Evolutionary conservation across 768 basidiomycete species (phyloP).

Genomic region (Hygrophoropsis aurantiaca): DNA sequence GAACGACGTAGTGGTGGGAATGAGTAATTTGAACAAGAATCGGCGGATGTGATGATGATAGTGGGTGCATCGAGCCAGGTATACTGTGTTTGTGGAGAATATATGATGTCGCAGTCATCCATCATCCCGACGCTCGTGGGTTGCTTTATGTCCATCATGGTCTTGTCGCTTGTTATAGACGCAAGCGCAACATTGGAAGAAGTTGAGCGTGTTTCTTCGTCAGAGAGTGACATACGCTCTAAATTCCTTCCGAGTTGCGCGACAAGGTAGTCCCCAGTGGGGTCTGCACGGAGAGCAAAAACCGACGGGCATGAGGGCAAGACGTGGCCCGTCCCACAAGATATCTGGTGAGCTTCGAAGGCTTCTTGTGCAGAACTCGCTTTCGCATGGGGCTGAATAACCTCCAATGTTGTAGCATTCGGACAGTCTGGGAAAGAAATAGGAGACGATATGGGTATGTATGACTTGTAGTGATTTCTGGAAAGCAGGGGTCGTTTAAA

Average conservation of each 20-base stretch:
- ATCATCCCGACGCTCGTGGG: background rate
- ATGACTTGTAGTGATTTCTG: slow-evolving; percentile 1
- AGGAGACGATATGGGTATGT: background rate
- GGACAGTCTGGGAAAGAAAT: slow-evolving; percentile 2
- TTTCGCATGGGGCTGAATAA: no score
- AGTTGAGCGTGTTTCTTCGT: no score
- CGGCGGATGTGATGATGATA: slow-evolving; percentile 25
- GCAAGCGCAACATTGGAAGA: background rate
- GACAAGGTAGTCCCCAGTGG: slow-evolving; percentile 15
- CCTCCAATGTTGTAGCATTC: slow-evolving; percentile 1
- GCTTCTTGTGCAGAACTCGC: background rate
- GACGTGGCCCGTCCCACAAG: background rate
- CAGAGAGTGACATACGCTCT: slow-evolving; percentile 16
- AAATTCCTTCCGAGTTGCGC: slow-evolving; percentile 18
- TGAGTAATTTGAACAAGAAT: slow-evolving; percentile 20
- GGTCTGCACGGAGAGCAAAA: slow-evolving; percentile 20
- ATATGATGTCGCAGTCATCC: background rate
- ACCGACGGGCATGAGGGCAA: slow-evolving; percentile 16
- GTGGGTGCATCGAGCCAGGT: slow-evolving; percentile 11
- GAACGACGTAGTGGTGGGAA: slow-evolving; percentile 13
- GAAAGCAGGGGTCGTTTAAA: slow-evolving; percentile 8
- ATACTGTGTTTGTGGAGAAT: background rate
- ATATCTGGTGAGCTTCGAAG: background rate
- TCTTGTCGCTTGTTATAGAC: background rate
- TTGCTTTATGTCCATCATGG: background rate